phyloP scores from a whole-genome alignment of 108 stramenopile species.

The Fragilariopsis cylindrus region DNA sequence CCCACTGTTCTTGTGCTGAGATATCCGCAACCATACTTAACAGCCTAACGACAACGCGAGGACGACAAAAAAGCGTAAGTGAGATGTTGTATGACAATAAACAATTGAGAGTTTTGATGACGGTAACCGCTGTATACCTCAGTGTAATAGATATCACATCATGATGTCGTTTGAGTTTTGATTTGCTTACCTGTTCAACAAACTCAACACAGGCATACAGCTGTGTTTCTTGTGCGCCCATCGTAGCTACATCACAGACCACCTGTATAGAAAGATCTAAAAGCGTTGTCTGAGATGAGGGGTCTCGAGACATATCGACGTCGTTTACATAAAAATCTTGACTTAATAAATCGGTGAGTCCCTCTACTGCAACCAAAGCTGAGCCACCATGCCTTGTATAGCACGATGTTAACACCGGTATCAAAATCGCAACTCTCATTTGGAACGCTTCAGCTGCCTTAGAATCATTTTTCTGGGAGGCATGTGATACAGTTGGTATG shows the following conservation, averaged over 20 bases:
- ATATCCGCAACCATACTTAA: slow-evolving; percentile 64
- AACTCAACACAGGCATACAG: slow-evolving; percentile 79
- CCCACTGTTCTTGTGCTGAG: slow-evolving; percentile 77
- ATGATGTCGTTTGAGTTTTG: background rate
- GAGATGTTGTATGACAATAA: too few species aligned
- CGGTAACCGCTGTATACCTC: too few species aligned
- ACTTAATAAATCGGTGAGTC: slow-evolving; percentile 64
- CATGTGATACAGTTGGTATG: slow-evolving; percentile 63
- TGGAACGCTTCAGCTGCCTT: slow-evolving; percentile 35
- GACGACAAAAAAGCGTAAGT: background rate
- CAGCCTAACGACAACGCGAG: slow-evolving; percentile 23
- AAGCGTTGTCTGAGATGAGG: slow-evolving; percentile 58
- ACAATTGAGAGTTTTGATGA: too few species aligned
- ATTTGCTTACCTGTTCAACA: slow-evolving; percentile 38
- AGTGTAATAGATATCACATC: background rate
- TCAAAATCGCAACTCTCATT: slow-evolving; percentile 58
- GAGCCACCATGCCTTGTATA: slow-evolving; percentile 87
- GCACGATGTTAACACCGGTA: slow-evolving; percentile 84
- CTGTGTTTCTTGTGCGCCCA: slow-evolving; percentile 69
- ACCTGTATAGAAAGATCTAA: slow-evolving; percentile 79
- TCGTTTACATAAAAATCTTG: slow-evolving; percentile 70
- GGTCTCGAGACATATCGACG: slow-evolving; percentile 44
- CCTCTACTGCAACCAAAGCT: slow-evolving; percentile 79
- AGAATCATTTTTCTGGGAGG: slow-evolving; percentile 7
- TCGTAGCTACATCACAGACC: slow-evolving; percentile 84